Conservation (phyloP, 345 rosid genomes). For the Gossypium australe region DNA sequence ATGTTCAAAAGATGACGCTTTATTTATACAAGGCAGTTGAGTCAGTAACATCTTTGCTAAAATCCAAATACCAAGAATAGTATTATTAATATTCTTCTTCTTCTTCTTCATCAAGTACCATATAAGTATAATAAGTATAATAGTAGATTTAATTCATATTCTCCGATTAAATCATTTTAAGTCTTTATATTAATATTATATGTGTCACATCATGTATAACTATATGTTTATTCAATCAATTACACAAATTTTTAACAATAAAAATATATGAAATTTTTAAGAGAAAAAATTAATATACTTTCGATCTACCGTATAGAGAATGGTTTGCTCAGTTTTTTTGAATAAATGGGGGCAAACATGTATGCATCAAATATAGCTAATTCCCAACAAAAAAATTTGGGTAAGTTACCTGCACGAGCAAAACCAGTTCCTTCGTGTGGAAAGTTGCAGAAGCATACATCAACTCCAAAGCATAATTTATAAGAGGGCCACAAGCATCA, state of each 20-base stretch:
- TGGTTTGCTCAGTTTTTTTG: too few relatives aligned
- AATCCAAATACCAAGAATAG: neutral
- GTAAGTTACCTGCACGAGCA: slow-evolving; percentile 36
- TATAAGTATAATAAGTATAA: too few relatives aligned
- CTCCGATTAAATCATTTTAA: rapidly evolving
- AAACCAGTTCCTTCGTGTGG: slow-evolving; percentile 32
- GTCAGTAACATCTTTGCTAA: slow-evolving; percentile 4
- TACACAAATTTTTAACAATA: too few relatives aligned
- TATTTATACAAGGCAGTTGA: slow-evolving; percentile 10
- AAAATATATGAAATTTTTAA: too few relatives aligned
- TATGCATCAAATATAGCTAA: too few relatives aligned
- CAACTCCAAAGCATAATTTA: slow-evolving; percentile 38
- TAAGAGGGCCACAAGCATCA: slow-evolving; percentile 40
- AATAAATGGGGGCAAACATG: too few relatives aligned
- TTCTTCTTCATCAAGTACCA: rapidly evolving
- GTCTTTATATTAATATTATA: too few relatives aligned
- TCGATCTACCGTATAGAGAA: rapidly evolving
- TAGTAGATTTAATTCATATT: too few relatives aligned
- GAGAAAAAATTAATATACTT: rapidly evolving
- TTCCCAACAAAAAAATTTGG: neutral
- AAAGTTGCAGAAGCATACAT: slow-evolving; percentile 42
- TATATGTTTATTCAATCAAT: too few relatives aligned
- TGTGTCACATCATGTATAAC: rapidly evolving
- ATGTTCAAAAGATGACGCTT: slow-evolving; percentile 39
- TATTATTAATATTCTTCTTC: too few relatives aligned